Evolutionary conservation across 2,329 filamentous ascomycete species (phyloP).

Genomic region (Penicillium sp.): DNA sequence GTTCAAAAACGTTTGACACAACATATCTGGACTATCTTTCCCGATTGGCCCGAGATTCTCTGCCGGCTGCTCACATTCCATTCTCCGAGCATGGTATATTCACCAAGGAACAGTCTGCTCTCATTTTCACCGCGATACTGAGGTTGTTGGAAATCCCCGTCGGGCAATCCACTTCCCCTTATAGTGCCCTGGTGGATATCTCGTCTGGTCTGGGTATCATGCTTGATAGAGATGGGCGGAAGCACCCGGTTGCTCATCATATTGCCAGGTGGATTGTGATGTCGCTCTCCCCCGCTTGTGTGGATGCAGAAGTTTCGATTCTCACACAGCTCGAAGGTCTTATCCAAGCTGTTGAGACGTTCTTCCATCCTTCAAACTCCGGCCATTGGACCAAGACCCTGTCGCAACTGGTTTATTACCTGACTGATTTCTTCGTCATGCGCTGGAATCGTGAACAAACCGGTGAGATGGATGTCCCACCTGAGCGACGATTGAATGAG

Average conservation of each 20-base stretch:
- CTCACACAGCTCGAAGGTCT: constrained; percentile 83
- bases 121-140: constrained; percentile 89
- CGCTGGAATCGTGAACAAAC: constrained; percentile 95
- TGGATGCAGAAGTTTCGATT: constrained; percentile 75
- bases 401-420: constrained; percentile 85
- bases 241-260: constrained; percentile 87
- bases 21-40: constrained; percentile 89
- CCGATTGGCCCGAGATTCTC: constrained; percentile 77
- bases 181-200: constrained; percentile 76
- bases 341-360: constrained; percentile 93
- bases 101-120: constrained; percentile 83
- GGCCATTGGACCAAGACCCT: constrained; percentile 88
- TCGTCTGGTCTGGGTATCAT: constrained; percentile 79
- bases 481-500: constrained; percentile 73
- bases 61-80: constrained; percentile 70
- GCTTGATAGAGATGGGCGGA: constrained; percentile 88
- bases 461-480: constrained; percentile 83
- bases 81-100: constrained; percentile 90
- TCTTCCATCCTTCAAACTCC: constrained; percentile 97
- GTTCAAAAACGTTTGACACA: constrained; percentile 83
- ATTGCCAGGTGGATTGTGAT: constrained; percentile 91
- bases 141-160: constrained; percentile 93
- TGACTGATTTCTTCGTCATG: constrained; percentile 95
- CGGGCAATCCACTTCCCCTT: constrained; percentile 90
- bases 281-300: constrained; percentile 81